Conservation (phyloP, 192 early-diverging fungal species). For the Nowakowskiella sp. region DNA sequence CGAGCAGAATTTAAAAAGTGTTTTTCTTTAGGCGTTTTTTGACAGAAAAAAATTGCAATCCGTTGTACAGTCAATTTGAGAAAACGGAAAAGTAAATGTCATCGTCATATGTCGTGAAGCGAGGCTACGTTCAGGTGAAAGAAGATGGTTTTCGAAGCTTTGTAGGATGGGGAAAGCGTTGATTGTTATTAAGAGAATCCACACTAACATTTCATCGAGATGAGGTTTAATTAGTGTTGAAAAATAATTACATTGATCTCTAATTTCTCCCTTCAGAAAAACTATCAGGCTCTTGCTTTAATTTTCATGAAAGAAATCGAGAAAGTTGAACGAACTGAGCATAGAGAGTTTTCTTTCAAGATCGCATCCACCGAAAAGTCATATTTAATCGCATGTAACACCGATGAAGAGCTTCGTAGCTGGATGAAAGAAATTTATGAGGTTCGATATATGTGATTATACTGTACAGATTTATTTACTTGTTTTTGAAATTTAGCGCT, state of each 20-base stretch:
- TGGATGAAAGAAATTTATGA: slow-evolving; percentile 99
- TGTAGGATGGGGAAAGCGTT: slow-evolving; percentile 95
- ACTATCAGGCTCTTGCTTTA: slow-evolving; percentile 77
- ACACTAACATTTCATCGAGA: slow-evolving; percentile 89
- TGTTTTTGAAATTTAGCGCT: no score
- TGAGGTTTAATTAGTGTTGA: slow-evolving; percentile 53
- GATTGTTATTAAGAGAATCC: slow-evolving; percentile 77
- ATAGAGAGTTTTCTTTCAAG: slow-evolving; percentile 91
- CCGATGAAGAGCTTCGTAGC: slow-evolving; percentile 92
- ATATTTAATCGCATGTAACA: slow-evolving; percentile 86
- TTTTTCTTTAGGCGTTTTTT: no score
- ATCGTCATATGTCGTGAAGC: slow-evolving; percentile 55
- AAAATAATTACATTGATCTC: no score
- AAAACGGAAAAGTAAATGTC: no score
- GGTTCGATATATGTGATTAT: no score
- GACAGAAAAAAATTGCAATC: no score
- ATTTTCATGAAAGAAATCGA: slow-evolving; percentile 91
- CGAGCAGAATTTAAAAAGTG: no score
- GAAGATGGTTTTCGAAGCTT: slow-evolving; percentile 85
- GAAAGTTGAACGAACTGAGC: slow-evolving; percentile 75
- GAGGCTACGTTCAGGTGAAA: slow-evolving; percentile 81
- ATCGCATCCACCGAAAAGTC: slow-evolving; percentile 88
- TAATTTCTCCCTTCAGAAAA: slow-evolving; percentile 55
- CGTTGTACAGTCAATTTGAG: no score
- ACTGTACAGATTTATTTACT: no score